Conservation (phyloP, 2,329 filamentous ascomycete species). For the Cadophora malorum region DNA sequence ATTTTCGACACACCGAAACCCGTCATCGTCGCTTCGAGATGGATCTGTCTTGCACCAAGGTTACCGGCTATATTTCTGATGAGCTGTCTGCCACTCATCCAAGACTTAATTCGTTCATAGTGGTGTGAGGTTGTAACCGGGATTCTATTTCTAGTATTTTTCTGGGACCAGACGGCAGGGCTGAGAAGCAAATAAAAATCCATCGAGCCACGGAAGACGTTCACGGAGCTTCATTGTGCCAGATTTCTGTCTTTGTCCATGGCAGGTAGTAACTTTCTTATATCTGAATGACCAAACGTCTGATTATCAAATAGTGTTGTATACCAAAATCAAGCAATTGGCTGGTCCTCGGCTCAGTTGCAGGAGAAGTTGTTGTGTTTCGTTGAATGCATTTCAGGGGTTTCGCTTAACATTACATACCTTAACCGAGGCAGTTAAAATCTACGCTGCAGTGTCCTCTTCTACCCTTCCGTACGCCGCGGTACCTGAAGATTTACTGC, state of each 20-base stretch:
- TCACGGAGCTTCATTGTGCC: neutral
- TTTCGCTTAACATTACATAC: constrained; percentile 3
- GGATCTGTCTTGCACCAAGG: neutral
- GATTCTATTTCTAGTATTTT: neutral
- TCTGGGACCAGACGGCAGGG: neutral
- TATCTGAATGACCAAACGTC: neutral
- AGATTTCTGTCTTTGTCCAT: too few relatives aligned
- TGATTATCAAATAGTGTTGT: too few relatives aligned
- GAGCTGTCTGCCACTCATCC: neutral
- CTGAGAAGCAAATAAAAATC: constrained; percentile 1
- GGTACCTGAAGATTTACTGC: too few relatives aligned
- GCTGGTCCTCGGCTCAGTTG: neutral
- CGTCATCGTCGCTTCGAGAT: neutral
- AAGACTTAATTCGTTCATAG: neutral
- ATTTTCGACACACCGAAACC: neutral
- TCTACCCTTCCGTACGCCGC: too few relatives aligned
- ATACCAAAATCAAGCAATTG: neutral
- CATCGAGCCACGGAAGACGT: neutral
- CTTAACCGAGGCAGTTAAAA: neutral
- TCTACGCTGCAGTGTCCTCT: too few relatives aligned
- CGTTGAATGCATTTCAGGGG: neutral
- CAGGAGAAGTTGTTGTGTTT: neutral
- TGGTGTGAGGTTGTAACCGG: neutral
- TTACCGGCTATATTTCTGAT: neutral
- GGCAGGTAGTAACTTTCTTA: neutral